A percentile compares a stretch with the other conserved stretches of the same genome.
Evolutionary conservation across 768 basidiomycete species (phyloP).

Genomic region (Rhodotorula taiwanensis): DNA sequence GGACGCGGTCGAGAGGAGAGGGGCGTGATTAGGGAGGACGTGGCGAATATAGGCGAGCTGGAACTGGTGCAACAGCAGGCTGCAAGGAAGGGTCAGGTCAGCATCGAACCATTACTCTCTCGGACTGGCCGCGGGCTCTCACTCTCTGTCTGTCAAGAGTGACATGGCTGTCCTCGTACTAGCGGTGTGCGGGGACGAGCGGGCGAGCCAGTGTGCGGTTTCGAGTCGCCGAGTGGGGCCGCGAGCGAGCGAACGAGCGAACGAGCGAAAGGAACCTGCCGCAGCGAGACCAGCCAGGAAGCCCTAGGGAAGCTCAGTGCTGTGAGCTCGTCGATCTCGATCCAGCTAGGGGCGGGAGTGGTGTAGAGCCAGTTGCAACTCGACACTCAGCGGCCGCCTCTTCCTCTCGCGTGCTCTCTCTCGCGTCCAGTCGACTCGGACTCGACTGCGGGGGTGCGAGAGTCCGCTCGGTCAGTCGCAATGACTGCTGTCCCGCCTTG

Average conservation of each 20-base stretch:
- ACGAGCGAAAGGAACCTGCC: not conserved
- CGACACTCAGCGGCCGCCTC: no score
- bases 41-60: conserved; percentile 81
- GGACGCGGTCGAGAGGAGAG: conserved; percentile 46
- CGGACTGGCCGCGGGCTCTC: no score
- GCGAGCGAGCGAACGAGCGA: not conserved
- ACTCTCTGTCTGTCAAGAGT: conserved; percentile 44
- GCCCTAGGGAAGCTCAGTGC: not conserved
- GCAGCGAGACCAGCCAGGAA: not conserved
- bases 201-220: not conserved
- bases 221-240: not conserved
- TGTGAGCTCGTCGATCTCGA: not conserved
- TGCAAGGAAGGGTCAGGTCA: conserved; percentile 37
- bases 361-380: no score
- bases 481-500: no score
- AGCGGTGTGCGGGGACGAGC: not conserved
- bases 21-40: conserved; percentile 76
- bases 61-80: conserved; percentile 73
- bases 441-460: no score
- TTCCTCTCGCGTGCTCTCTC: no score
- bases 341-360: no score
- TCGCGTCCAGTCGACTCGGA: no score
- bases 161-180: conserved; percentile 36
- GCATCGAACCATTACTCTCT: no score
- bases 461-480: no score